Conservation (phyloP, 352 stramenopile species). For the Phytopythium oedochilum region DNA sequence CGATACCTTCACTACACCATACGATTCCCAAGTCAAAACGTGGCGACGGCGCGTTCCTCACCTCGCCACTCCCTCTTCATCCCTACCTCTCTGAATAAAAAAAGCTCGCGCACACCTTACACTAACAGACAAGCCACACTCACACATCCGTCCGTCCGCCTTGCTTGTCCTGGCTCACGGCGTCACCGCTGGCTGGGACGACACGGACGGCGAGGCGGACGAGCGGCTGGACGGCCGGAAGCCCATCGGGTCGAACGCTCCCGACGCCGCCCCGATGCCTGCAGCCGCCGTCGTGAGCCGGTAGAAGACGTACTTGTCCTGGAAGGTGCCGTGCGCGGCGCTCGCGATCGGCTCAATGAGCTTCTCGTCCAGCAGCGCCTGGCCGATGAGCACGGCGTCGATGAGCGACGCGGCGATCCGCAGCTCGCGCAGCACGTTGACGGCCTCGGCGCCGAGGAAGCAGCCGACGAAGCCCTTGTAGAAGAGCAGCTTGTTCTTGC, state of each 20-base stretch:
- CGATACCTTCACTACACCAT: not conserved
- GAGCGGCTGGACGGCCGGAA: not conserved
- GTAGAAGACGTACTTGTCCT: conserved; percentile 88
- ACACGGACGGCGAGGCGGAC: not conserved
- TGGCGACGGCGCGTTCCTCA: not conserved
- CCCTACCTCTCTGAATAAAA: too few relatives aligned
- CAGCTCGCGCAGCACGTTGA: conserved; percentile 81
- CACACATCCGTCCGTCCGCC: too few relatives aligned
- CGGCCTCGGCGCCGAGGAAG: conserved; percentile 78
- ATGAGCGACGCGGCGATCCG: conserved; percentile 64
- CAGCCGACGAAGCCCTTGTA: conserved; percentile 84
- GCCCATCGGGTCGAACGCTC: not conserved
- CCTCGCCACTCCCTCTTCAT: too few relatives aligned
- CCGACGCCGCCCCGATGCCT: not conserved
- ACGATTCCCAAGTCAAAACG: not conserved
- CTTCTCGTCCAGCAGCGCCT: conserved; percentile 72
- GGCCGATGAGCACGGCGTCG: conserved; percentile 77
- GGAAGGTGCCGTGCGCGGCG: conserved; percentile 57
- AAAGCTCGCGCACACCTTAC: too few relatives aligned
- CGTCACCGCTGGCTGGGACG: too few relatives aligned
- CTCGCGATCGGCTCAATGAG: conserved; percentile 76
- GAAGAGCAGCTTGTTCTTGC: conserved; percentile 85
- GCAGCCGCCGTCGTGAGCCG: conserved; percentile 37
- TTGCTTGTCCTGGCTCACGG: too few relatives aligned
- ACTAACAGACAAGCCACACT: too few relatives aligned